phyloP scores from a whole-genome alignment of 768 basidiomycete species.

The Hericium alpestre region DNA sequence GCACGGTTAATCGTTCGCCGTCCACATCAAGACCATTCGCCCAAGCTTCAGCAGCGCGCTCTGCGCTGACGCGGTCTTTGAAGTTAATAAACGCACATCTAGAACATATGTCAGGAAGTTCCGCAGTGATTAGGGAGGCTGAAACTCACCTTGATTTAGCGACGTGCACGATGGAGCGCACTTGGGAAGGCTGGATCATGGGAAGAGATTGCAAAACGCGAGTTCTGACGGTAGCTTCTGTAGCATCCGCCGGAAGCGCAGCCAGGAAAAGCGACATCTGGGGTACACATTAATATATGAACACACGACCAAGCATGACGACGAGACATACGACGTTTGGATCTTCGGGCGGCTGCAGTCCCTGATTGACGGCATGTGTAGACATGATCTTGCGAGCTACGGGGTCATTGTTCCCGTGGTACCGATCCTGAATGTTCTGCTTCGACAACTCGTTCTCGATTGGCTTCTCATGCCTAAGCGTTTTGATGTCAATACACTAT shows the following conservation, averaged over 20 bases:
- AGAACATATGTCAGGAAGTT: neutral
- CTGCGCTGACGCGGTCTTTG: conserved; percentile 70
- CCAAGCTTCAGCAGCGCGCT: conserved; percentile 81
- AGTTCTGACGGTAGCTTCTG: conserved; percentile 67
- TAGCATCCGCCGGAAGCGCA: conserved; percentile 56
- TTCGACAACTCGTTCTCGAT: conserved; percentile 72
- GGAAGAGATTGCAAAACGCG: conserved; percentile 60
- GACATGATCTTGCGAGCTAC: conserved; percentile 86
- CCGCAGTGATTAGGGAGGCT: too few relatives aligned
- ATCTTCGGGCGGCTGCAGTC: conserved; percentile 87
- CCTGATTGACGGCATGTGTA: conserved; percentile 69
- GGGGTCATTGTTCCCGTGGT: conserved; percentile 86
- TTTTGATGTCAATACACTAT: neutral
- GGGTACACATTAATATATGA: conserved; percentile 2
- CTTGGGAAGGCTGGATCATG: conserved; percentile 45
- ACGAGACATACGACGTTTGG: conserved; percentile 56
- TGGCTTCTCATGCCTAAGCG: conserved; percentile 77
- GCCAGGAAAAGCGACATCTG: conserved; percentile 85
- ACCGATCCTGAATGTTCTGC: conserved; percentile 92
- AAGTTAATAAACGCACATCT: conserved; percentile 97
- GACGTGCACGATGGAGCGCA: conserved; percentile 82
- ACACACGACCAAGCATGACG: neutral
- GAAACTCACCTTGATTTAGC: conserved; percentile 55
- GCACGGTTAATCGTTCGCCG: conserved; percentile 59
- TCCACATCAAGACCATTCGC: conserved; percentile 85